Base-by-base conservation (phyloP, 1,284 basidiomycete species). In the Microbotryum scabiosae region DNA sequence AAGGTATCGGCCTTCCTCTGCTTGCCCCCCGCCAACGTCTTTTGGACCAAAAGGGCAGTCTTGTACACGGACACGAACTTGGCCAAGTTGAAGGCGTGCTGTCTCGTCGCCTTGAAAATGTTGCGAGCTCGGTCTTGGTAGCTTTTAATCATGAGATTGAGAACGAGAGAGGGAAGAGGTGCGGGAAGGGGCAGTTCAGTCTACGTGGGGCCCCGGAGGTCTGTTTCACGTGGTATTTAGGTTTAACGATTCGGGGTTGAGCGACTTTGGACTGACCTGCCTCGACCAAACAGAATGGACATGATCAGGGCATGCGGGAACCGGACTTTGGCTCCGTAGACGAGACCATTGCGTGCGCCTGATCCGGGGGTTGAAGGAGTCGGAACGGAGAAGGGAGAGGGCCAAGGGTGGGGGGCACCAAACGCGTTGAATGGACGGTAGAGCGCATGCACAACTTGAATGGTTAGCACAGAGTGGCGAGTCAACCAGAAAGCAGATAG, bases 301-400 rank as follows among this genome's bases (percentile, higher is more conserved):
- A 98, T 98, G 60, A 98, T 87, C 28, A 99, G 79, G 3, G 96
- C 94, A 81, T 99, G 96, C n/a, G 96, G 96, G 73, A 96, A 96
- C 51, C 79, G 69, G 26, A 72, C 69, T 26, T 97, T 97, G 72
- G 87, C 86, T 54, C 81, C 81, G 67, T 82, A 83, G 8, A 97
- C 90, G 61, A 96, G 81, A 12, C 94, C 94, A 76, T 97, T 97
- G 36, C 94, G 83, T 36, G 90, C 90, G 51, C 92, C 59, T 60
- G 20, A 45, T 21, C 7, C 23, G 70, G 63, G 70, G 51, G 28
- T 41, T 41, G 16, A 41, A 16, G 5, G 36, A 16, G 36, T 18
- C 12, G 14, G 36, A 16, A 18, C 36, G 36, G 16, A 45, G 36
- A 14, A 45, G 28, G 28, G 28, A 30, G 28, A 7, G 32, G n/a